Evolutionary conservation across 257 asterid species (phyloP).

Genomic region (Jaltomata sinuosa): DNA sequence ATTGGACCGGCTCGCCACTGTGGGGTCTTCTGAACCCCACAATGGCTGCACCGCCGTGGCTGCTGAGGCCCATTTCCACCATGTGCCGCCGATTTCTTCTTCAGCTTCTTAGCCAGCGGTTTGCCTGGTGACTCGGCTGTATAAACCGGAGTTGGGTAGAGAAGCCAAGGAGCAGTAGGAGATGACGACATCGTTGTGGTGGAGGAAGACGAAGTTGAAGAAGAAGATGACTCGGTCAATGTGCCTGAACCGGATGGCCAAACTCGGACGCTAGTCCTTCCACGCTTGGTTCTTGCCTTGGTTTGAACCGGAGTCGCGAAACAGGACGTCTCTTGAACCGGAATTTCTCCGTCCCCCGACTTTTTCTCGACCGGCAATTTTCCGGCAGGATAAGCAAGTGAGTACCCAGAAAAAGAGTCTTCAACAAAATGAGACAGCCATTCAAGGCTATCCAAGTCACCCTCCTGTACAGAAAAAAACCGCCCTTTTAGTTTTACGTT

Average conservation of each 20-base stretch:
- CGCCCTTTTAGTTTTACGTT: not conserved
- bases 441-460: conserved; percentile 78
- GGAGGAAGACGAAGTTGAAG: conserved; percentile 49
- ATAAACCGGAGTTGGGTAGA: conserved; percentile 24
- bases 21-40: conserved; percentile 91
- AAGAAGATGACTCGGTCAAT: conserved; percentile 34
- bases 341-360: not conserved
- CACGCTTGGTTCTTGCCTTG: conserved; percentile 74
- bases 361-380: not conserved
- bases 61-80: conserved; percentile 30
- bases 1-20: conserved; percentile 97
- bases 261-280: conserved; percentile 43
- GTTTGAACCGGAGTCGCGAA: conserved; percentile 51
- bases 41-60: conserved; percentile 78
- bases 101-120: conserved; percentile 28
- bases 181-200: conserved; percentile 45
- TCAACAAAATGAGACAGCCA: conserved; percentile 91
- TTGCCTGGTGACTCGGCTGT: conserved; percentile 30
- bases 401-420: conserved; percentile 55
- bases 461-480: conserved; percentile 30
- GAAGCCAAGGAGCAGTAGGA: conserved; percentile 5
- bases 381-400: conserved; percentile 25
- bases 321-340: conserved; percentile 2
- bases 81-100: conserved; percentile 9
- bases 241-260: conserved; percentile 60